Evolutionary conservation across 2,329 filamentous ascomycete genomes (phyloP).

Genomic region (Dothideomycetes sp.): DNA sequence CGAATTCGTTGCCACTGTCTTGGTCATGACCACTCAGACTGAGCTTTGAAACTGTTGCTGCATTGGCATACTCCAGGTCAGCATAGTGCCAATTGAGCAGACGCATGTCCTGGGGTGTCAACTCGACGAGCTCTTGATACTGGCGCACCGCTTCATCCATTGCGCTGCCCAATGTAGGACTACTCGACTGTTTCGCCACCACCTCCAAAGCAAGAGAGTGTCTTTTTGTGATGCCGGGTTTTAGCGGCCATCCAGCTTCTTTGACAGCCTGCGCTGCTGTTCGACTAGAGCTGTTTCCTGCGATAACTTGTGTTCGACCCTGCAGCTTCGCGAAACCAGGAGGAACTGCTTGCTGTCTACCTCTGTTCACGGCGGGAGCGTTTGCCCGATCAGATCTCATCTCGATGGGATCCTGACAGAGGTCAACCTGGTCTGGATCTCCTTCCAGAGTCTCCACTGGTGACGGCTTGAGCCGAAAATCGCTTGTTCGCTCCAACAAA

Average conservation of each 20-base stretch:
- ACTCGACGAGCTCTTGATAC: conserved; percentile 71
- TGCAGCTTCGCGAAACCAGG: conserved; percentile 52
- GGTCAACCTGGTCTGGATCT: conserved; percentile 70
- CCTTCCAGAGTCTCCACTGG: conserved; percentile 67
- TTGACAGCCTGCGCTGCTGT: conserved; percentile 70
- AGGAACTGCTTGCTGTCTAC: conserved; percentile 26
- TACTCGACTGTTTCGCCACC: conserved; percentile 50
- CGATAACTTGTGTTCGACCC: conserved; percentile 62
- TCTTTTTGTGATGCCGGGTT: conserved; percentile 49
- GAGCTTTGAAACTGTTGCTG: conserved; percentile 74
- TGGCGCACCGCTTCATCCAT: conserved; percentile 87
- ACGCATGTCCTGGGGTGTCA: conserved; percentile 78
- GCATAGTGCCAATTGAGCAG: conserved; percentile 97
- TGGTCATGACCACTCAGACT: conserved; percentile 93
- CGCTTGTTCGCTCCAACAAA: conserved; percentile 80
- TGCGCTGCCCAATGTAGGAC: conserved; percentile 76
- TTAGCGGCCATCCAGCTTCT: conserved; percentile 73
- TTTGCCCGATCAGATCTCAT: conserved; percentile 18
- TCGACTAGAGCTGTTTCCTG: conserved; percentile 57
- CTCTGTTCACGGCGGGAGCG: conserved; percentile 2
- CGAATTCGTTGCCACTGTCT: conserved; percentile 95
- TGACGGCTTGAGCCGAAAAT: conserved; percentile 72
- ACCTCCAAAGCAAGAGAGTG: conserved; percentile 63
- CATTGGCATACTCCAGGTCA: conserved; percentile 96
- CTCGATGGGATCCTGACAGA: conserved; percentile 62